Base-by-base conservation (phyloP, 2,329 filamentous ascomycete species). In the Bisporella sp. region DNA sequence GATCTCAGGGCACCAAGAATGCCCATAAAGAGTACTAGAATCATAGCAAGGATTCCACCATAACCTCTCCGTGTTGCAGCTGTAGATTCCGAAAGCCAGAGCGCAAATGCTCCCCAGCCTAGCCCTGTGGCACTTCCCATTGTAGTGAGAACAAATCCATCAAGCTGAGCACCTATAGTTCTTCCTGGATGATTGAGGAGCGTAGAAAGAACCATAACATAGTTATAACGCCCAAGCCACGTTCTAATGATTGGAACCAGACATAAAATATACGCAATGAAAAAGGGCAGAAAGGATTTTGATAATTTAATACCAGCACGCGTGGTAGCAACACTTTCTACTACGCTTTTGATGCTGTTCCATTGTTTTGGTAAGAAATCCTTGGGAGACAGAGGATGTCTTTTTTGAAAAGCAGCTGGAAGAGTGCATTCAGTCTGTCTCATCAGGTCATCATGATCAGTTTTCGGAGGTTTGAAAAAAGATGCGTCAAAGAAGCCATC, bases 181-280 rank as follows among this genome's bases (percentile, higher is more conserved):
- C 79, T 70, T 28, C 74, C 76, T 3, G 79, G 71, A 56, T 82
- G 79, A 51, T 81, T 82, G 42, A 82, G 57, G 21, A 81, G 71
- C n/a, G 74, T 68, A 2, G 78, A 81, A 45, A 82, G 62, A 4
- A 70, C 73, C 69, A 79, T 75, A 52, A 82, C 71, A 56, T 80
- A 81, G 54, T 69, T 70, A 56, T 79, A 76, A 12, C 65, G 69
- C 2, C 79, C 79, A 4, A 82, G 66, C 71, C 72, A 77, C n/a
- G 62, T 50, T n/a, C 69, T 68, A 4, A 74, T 68, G 3, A 58
- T 58, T 1, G 76, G 75, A 5, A 80, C 61, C 2, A 82, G 71
- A 55, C 78, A 82, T 13, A 81, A 59, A 2, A 76, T 62, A 58
- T 81, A 82, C 3, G 77, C 72, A 44, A 75, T 66, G 55, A 79